phyloP scores from a whole-genome alignment of 257 asterid species.

The Solanum stenotomum region DNA sequence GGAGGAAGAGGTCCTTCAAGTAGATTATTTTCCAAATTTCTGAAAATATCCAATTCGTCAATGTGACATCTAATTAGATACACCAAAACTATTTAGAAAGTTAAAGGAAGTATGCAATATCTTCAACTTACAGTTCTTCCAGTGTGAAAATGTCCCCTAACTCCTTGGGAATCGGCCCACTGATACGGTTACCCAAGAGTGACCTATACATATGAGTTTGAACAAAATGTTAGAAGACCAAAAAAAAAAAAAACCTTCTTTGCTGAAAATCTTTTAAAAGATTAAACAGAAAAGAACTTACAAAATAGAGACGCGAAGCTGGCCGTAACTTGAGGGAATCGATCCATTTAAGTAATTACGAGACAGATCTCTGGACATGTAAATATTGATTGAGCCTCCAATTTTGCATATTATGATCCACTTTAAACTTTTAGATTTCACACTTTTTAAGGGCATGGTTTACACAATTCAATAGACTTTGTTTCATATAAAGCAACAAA shows the following conservation, averaged over 20 bases:
- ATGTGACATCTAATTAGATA: slow-evolving; percentile 16
- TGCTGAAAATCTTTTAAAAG: neutral
- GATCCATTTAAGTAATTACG: slow-evolving; percentile 73
- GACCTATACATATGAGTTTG: slow-evolving; percentile 31
- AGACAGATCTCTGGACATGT: slow-evolving; percentile 50
- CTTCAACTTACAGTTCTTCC: slow-evolving; percentile 53
- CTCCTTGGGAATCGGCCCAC: slow-evolving; percentile 67
- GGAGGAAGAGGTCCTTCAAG: slow-evolving; percentile 72
- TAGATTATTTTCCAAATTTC: slow-evolving; percentile 71
- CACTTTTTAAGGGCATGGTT: neutral
- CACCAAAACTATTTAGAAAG: neutral
- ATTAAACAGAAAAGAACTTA: slow-evolving; percentile 20
- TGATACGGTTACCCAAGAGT: slow-evolving; percentile 66
- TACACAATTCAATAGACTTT: neutral
- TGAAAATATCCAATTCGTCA: slow-evolving; percentile 7
- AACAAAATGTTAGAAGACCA: neutral
- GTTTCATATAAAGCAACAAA: neutral
- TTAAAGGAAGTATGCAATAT: neutral
- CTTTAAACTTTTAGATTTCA: neutral
- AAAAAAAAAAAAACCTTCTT: neutral
- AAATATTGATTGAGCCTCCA: neutral
- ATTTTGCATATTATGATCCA: neutral
- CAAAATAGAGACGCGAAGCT: slow-evolving; percentile 41
- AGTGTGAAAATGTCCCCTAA: slow-evolving; percentile 59
- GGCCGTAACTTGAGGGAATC: slow-evolving; percentile 45